Conservation (phyloP, 2,329 filamentous ascomycete species). For the Leptographium galeiforme region DNA sequence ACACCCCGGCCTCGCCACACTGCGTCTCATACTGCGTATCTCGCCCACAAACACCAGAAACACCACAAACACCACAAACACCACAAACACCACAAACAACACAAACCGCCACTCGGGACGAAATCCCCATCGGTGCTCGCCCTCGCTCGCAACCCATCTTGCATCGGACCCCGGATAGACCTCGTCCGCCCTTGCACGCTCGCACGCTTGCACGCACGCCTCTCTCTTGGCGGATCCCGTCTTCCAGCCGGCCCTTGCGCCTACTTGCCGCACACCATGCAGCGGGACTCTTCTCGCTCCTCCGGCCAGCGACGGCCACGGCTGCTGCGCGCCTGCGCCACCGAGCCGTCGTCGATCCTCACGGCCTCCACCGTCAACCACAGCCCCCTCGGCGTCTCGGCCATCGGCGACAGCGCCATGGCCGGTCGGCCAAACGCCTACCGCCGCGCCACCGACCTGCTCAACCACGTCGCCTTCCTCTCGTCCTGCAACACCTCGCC, state of each 20-base stretch:
- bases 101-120: no score
- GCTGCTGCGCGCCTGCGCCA: constrained; percentile 40
- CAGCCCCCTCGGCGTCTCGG: constrained; percentile 24
- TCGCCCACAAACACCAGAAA: no score
- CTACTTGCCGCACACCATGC: constrained; percentile 1
- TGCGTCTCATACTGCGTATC: no score
- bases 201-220: background rate
- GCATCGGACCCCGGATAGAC: no score
- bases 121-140: no score
- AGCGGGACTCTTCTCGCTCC: constrained; percentile 24
- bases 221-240: no score
- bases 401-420: background rate
- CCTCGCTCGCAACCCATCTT: no score
- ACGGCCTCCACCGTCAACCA: constrained; percentile 40
- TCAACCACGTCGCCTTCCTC: constrained; percentile 39
- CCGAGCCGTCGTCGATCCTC: constrained; percentile 45
- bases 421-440: constrained; percentile 1
- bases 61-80: no score
- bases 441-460: constrained; percentile 39
- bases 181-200: background rate
- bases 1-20: no score
- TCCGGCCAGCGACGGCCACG: constrained; percentile 32
- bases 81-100: no score
- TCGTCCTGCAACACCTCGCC: constrained; percentile 16
- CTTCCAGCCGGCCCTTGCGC: background rate